phyloP scores from a whole-genome alignment of 1,284 basidiomycete species.

The Fistulinella staudtii region DNA sequence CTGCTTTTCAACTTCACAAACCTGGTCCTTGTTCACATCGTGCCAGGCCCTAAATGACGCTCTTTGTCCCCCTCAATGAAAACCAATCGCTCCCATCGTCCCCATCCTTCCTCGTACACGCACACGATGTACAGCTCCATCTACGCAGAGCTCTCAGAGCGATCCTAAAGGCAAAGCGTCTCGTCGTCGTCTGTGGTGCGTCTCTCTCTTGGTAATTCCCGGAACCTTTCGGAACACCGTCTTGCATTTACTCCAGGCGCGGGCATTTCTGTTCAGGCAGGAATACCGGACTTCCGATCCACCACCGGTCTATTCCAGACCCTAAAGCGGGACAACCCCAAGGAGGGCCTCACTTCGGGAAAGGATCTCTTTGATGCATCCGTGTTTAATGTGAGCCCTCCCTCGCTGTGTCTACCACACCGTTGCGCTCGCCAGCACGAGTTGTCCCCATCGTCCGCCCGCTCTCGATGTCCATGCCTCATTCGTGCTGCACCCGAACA shows the following conservation, averaged over 20 bases:
- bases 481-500: slow-evolving; percentile 3
- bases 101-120: slow-evolving; percentile 38
- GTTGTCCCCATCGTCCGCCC: too few species aligned
- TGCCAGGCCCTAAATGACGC: slow-evolving; percentile 25
- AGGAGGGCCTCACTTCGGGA: slow-evolving; percentile 67
- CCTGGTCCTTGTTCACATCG: slow-evolving; percentile 22
- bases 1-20: slow-evolving; percentile 28
- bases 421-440: neutral
- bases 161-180: slow-evolving; percentile 73
- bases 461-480: neutral
- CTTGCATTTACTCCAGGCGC: slow-evolving; percentile 55
- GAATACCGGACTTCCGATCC: slow-evolving; percentile 92
- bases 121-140: slow-evolving; percentile 39
- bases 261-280: slow-evolving; percentile 86
- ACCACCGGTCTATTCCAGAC: slow-evolving; percentile 78
- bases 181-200: slow-evolving; percentile 85
- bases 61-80: slow-evolving; percentile 31
- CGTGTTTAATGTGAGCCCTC: slow-evolving; percentile 73
- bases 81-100: slow-evolving; percentile 20
- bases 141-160: slow-evolving; percentile 54
- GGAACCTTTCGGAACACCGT: slow-evolving; percentile 9
- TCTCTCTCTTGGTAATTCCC: slow-evolving; percentile 20
- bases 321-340: slow-evolving; percentile 75
- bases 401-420: too few species aligned
- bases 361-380: slow-evolving; percentile 92